Base-by-base conservation (phyloP, 1,284 basidiomycete species). In the Cryptococcus hybrid region DNA sequence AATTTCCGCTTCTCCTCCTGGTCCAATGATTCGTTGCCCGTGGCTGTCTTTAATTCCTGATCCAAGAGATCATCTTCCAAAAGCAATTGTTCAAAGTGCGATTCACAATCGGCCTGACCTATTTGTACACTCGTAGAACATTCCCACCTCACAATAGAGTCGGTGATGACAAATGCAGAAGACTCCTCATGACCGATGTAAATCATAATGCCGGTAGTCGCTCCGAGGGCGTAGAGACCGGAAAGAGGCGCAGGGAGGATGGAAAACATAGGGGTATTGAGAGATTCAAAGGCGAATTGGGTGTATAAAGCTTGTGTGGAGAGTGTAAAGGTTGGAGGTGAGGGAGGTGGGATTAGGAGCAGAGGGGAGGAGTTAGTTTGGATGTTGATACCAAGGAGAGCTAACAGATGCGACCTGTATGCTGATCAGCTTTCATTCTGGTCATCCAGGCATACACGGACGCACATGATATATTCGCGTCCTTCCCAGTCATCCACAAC, bases 271-370 rank as follows among this genome's bases (percentile, higher is more conserved):
- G 95, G 89, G 46, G 88, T 86, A 73, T 97, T 96, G 83, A 97
- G 90, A n/a, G 87, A 85, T 74, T 98, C 94, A 71, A 98, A 99
- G 74, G 96, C 92, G 56, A 93, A 82, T 71, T 90, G 91, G 63
- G 88, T 88, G 69, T 95, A 90, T 70, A 88, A 84, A 5, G 85
- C 83, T 54, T 84, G 81, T 53, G 88, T 84, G n/a, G 89, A 83
- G 6, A 77, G 66, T 0, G 76, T 67, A 4, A 77, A 58, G 1
- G 66, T 60, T 3, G 71, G 60, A 3, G 68, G 84, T 13, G 90
- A 83, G 18, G 92, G 82, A 18, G 87, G 85, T 2, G 72, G 76
- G 1, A 78, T 56, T 24, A 78, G 64, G 9, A 78, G 65, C 1
- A 78, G 63, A 0, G 75, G 67, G 12, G 68, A 69, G 3, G 64